Evolutionary conservation across 345 rosid genomes (phyloP).

Genomic region (Streptanthus diversifolius): DNA sequence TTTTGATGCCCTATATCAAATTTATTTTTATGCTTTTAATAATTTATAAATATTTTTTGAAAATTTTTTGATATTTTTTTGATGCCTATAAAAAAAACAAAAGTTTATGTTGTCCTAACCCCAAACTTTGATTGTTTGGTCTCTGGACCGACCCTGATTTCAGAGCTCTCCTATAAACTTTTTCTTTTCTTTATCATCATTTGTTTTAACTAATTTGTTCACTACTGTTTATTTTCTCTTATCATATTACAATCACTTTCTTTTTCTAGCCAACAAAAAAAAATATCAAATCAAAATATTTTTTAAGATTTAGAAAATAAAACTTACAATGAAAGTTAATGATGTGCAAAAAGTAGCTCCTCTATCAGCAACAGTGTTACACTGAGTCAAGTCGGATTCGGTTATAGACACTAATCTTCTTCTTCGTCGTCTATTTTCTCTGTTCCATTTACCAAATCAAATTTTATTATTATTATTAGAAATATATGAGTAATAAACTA

Average conservation of each 20-base stretch:
- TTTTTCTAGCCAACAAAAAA: background rate
- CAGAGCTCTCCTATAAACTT: slow-evolving; percentile 21
- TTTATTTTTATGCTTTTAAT: too few species aligned
- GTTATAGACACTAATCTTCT: slow-evolving; percentile 7
- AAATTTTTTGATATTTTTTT: too few species aligned
- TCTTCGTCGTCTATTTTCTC: slow-evolving; percentile 32
- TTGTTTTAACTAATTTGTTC: slow-evolving; percentile 19
- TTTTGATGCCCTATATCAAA: too few species aligned
- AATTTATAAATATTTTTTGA: too few species aligned
- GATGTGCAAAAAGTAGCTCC: slow-evolving; percentile 56
- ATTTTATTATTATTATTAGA: slow-evolving; percentile 34
- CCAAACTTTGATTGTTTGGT: too few species aligned
- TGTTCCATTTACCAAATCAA: too few species aligned
- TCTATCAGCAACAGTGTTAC: slow-evolving; percentile 46
- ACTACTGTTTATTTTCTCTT: background rate
- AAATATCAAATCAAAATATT: background rate
- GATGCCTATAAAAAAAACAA: too few species aligned
- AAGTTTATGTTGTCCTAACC: too few species aligned
- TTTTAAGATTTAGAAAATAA: background rate
- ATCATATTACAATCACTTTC: background rate
- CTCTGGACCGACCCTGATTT: too few species aligned
- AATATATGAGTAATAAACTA: slow-evolving; percentile 12
- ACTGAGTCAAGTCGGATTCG: slow-evolving; percentile 29
- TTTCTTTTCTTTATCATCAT: slow-evolving; percentile 22
- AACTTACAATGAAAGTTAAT: slow-evolving; percentile 60